phyloP scores from a whole-genome alignment of 2,329 filamentous ascomycete species.

The Aspergillus pseudonomiae region DNA sequence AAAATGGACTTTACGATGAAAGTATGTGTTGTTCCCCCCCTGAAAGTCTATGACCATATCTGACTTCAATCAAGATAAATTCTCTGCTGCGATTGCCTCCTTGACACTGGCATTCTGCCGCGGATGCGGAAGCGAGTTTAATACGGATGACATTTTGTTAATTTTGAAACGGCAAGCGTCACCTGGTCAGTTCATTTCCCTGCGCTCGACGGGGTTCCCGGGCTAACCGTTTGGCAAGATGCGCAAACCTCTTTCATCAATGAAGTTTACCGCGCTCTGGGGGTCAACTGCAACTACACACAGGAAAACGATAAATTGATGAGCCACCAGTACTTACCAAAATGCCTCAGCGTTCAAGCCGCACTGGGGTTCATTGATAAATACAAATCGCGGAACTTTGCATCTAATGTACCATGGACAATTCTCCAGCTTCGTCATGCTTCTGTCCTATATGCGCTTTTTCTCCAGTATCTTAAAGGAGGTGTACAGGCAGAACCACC shows the following conservation, averaged over 20 bases:
- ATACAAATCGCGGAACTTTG: slow-evolving; percentile 62
- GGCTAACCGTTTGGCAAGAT: slow-evolving; percentile 44
- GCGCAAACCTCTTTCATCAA: slow-evolving; percentile 66
- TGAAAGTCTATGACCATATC: background rate
- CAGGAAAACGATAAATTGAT: slow-evolving; percentile 76
- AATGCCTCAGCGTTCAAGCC: slow-evolving; percentile 77
- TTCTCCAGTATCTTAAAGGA: slow-evolving; percentile 65
- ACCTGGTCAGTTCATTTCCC: slow-evolving; percentile 40
- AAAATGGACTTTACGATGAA: slow-evolving; percentile 40
- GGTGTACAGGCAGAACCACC: slow-evolving; percentile 46
- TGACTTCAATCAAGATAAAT: slow-evolving; percentile 35
- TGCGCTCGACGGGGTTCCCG: slow-evolving; percentile 32
- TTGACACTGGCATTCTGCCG: slow-evolving; percentile 59
- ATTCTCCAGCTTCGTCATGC: slow-evolving; percentile 74
- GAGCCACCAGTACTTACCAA: slow-evolving; percentile 71
- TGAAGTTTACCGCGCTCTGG: slow-evolving; percentile 70
- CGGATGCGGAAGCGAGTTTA: slow-evolving; percentile 50
- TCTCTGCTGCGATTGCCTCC: slow-evolving; percentile 61
- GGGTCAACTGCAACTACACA: slow-evolving; percentile 78
- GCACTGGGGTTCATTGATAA: slow-evolving; percentile 74
- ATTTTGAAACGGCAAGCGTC: slow-evolving; percentile 58
- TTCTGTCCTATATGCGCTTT: slow-evolving; percentile 65
- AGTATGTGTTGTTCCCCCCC: slow-evolving; percentile 30
- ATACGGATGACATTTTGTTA: slow-evolving; percentile 73
- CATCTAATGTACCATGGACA: slow-evolving; percentile 74